Conservation (phyloP, 768 basidiomycete species). For the Pisolithus marmoratus region DNA sequence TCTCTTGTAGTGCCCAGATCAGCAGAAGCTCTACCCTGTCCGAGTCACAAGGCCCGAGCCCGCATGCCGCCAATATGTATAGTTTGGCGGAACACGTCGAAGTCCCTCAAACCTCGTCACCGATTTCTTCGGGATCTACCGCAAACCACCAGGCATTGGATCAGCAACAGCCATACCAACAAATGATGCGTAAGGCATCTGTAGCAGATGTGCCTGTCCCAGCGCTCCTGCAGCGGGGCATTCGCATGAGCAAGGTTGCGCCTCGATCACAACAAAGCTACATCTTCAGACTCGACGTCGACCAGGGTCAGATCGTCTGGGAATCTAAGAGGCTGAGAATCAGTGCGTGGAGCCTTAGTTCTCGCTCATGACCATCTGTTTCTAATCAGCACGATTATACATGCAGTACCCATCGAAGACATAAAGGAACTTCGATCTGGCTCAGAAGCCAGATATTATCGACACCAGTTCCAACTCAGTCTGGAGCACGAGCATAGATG, state of each 20-base stretch:
- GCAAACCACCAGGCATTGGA: too few relatives aligned
- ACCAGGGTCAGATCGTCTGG: constrained; percentile 77
- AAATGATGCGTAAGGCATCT: neutral
- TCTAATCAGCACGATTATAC: neutral
- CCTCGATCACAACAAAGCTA: constrained; percentile 69
- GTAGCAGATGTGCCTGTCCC: constrained; percentile 49
- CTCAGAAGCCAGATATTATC: constrained; percentile 63
- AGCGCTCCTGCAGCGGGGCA: constrained; percentile 51
- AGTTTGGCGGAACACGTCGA: neutral
- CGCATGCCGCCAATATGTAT: neutral
- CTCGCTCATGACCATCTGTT: neutral
- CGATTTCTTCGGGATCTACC: too few relatives aligned
- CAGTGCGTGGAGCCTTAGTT: constrained; percentile 38
- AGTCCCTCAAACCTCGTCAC: neutral
- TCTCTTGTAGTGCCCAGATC: constrained; percentile 12
- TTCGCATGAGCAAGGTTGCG: constrained; percentile 79
- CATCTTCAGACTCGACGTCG: constrained; percentile 68
- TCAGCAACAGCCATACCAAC: neutral
- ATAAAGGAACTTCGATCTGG: constrained; percentile 85
- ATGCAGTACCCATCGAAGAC: constrained; percentile 73
- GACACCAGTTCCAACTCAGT: constrained; percentile 61
- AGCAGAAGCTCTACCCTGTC: constrained; percentile 14
- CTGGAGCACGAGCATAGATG: constrained; percentile 62
- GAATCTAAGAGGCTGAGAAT: constrained; percentile 65
- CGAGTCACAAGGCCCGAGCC: neutral